Evolutionary conservation across 441 rosid genomes (phyloP), one percentile per base, ranked within the genome.

Genomic region (Manihot esculenta): DNA sequence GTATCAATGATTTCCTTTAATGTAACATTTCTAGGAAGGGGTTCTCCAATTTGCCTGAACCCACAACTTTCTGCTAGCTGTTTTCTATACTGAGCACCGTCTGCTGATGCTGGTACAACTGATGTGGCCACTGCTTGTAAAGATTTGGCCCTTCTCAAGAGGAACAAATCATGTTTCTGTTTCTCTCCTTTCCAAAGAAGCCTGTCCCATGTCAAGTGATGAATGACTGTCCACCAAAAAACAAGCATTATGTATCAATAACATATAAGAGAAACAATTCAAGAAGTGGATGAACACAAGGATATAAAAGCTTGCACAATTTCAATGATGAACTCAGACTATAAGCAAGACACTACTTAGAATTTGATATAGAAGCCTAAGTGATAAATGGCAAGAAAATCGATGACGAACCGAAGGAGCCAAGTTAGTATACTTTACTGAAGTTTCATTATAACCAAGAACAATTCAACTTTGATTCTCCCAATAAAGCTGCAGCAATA

Each of bases 11-110:
- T 73, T 69, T 92, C 86, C 86, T 83, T 94, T 67, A 94, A 76
- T 3, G 89, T 89, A 72, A 94, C 89, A 78, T 76, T 85, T 6
- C 72, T 91, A 53, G 97, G 97, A 80, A 92, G 94, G 20, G 87
- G 89, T 80, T 90, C 89, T 75, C 97, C 99, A 75, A 94, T 88
- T 80, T 92, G 85, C 76, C 68, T 80, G 76, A 94, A 92, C 30
- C 99, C 99, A 76, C 89, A 94, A 41, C 63, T 84, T 59, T 92
- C 92, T 7, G 95, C 92, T 59, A 90, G 69, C 74, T 87, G 84
- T 35, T 88, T 84, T 78, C 97, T 84, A 60, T 77, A 82, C 72
- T 86, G 88, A 49, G 84, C 82, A 79, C 75, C 77, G 42, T 90
- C 89, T 47, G 78, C 81, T 62, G 91, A 81, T 77, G 84, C 66